These are phyloP conservation scores for Cordyceps cateniannulata DNA, from an alignment of 2,329 filamentous ascomycete species.

Conservation along the genomic window DNA sequence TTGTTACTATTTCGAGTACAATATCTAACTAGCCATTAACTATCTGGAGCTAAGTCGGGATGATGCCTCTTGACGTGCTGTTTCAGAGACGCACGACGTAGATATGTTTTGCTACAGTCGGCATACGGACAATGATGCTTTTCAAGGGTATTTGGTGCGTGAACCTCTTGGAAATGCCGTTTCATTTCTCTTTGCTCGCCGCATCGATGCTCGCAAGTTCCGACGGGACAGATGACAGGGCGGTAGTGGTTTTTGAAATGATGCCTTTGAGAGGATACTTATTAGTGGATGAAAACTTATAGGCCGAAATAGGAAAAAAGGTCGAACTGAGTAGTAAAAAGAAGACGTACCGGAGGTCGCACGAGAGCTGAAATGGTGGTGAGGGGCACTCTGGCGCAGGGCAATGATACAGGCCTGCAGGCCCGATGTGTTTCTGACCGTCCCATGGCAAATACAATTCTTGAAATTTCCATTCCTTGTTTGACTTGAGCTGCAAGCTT, in stretches of 20 bases:
- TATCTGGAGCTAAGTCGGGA: not conserved
- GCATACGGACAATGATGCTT: not conserved
- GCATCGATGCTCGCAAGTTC: not conserved
- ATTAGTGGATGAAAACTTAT: not conserved
- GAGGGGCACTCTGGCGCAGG: not conserved
- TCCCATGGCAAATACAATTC: too few species aligned
- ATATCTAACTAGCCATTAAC: not conserved
- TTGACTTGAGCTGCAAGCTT: too few species aligned
- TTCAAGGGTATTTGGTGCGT: not conserved
- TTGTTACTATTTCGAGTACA: not conserved
- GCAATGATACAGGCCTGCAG: not conserved
- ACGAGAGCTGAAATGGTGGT: not conserved
- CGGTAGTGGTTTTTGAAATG: not conserved
- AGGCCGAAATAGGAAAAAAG: not conserved
- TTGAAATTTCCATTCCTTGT: too few species aligned
- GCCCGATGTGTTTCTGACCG: too few species aligned
- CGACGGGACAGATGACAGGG: not conserved
- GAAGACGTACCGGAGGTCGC: not conserved
- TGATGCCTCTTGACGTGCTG: not conserved
- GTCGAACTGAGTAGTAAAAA: not conserved
- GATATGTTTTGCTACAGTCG: not conserved
- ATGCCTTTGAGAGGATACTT: not conserved
- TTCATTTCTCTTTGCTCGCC: constrained; percentile 8
- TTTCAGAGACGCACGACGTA: not conserved
- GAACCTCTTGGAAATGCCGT: not conserved